Evolutionary conservation across 257 asterid genomes (phyloP).

Genomic region (Solanum bulbocastanum): DNA sequence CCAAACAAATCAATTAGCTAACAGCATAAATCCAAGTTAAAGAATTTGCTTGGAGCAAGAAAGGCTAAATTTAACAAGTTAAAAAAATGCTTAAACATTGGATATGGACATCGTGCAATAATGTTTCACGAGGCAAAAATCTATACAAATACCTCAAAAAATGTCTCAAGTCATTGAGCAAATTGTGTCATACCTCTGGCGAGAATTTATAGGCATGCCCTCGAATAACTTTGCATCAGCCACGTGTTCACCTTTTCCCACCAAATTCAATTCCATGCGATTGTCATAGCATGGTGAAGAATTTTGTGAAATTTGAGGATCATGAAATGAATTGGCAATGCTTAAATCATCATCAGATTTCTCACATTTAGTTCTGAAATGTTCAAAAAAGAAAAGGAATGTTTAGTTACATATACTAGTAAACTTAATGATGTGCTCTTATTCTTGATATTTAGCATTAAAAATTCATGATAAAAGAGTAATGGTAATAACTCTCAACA

Average conservation of each 20-base stretch:
- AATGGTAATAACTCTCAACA: neutral
- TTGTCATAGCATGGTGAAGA: conserved; percentile 27
- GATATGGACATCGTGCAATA: neutral
- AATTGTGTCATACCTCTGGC: conserved; percentile 31
- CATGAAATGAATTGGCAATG: conserved; percentile 25
- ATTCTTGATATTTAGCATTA: neutral
- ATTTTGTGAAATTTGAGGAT: conserved; percentile 17
- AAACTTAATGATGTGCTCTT: neutral
- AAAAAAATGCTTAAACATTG: neutral
- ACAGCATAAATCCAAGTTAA: neutral
- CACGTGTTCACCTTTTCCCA: conserved; percentile 34
- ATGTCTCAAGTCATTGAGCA: neutral
- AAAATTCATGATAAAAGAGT: neutral
- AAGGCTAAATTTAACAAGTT: neutral
- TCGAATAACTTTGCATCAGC: conserved; percentile 40
- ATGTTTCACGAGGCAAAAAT: neutral
- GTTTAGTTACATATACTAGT: neutral
- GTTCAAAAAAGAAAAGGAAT: neutral
- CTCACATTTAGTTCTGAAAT: conserved; percentile 45
- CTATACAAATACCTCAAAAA: neutral
- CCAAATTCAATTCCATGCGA: conserved; percentile 27
- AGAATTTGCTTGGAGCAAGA: neutral
- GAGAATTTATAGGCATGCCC: conserved; percentile 20
- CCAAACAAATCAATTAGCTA: neutral
- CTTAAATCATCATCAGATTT: conserved; percentile 48